Evolutionary conservation across 768 basidiomycete species (phyloP), one percentile per base, ranked within the genome.

Genomic region (Daedaleopsis sinensis): DNA sequence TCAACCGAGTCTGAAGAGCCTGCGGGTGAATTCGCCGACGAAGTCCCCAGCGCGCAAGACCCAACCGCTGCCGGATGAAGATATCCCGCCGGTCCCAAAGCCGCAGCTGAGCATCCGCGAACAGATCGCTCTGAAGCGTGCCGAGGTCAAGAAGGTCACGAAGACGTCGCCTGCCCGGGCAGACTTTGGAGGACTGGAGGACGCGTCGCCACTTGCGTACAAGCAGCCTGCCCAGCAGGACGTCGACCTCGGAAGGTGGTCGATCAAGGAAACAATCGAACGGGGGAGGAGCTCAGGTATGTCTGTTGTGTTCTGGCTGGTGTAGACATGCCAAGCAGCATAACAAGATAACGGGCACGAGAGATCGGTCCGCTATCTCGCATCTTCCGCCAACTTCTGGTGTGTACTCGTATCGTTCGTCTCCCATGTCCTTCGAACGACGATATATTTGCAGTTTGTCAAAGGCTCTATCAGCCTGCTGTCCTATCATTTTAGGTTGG

Each of bases 211-310:
- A 1, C 58, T 58, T 4, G 13, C 52, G 18, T 62, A 52, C 21
- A 55, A 63, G 0, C 66, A 71, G 43, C 67, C 75, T 27, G 81
- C 81, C 12, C 84, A 82, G 1, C 73, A 79, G 16, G 75, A 73
- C 19, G 82, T 86, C 57, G 76, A 84, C 8, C 74, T 88, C 0
- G 89, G 91, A 32, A 77, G 91, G 46, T 84, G 84, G 74, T 81
- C 89, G 15, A 74, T 90, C 54, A 82, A 84, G 57, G 90, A 93
- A 68, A 83, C 87, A 0, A 93, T 94, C 43, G 90, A 92, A 66
- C 86, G 87, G 50, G 90, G 85, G 12, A 83, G 88, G 54, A 89
- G 82, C 66, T 88, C 89, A 79, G 91, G 91, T 92, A 73, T 81
- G 79, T 74, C 61, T 11, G 5, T 48, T 4, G 12, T n/a, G 12